Conservation (phyloP, 192 early-diverging fungal species). For the Thamnidium elegans region DNA sequence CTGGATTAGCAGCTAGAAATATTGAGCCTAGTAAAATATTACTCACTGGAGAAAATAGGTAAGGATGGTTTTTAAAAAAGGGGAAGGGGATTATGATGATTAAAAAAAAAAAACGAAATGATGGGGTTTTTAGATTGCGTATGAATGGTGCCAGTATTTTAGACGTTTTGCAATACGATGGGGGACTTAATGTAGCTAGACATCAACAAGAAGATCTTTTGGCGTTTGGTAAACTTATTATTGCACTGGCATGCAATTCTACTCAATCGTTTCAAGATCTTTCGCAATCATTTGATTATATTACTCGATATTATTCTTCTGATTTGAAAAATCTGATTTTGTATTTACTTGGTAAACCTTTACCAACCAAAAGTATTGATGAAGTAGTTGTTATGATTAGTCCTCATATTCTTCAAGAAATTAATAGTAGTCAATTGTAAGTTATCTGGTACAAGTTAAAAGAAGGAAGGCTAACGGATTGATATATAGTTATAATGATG, state of each 20-base stretch:
- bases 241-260: slow-evolving; percentile 71
- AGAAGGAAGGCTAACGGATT: neutral
- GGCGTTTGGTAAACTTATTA: slow-evolving; percentile 74
- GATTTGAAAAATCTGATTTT: slow-evolving; percentile 82
- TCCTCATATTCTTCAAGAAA: slow-evolving; percentile 68
- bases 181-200: slow-evolving; percentile 56
- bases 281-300: slow-evolving; percentile 70
- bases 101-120: neutral
- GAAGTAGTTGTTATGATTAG: slow-evolving; percentile 74
- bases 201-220: slow-evolving; percentile 82
- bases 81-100: too few species aligned
- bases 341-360: slow-evolving; percentile 73
- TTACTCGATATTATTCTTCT: slow-evolving; percentile 65
- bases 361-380: slow-evolving; percentile 70
- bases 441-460: neutral
- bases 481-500: slow-evolving; percentile 60
- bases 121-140: slow-evolving; percentile 45
- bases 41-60: slow-evolving; percentile 80
- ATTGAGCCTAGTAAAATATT: slow-evolving; percentile 83
- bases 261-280: slow-evolving; percentile 64
- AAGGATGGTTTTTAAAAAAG: neutral
- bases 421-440: slow-evolving; percentile 59
- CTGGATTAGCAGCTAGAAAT: slow-evolving; percentile 73
- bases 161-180: slow-evolving; percentile 72
- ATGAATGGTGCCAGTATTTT: slow-evolving; percentile 68